Evolutionary conservation across 225 moss, liverwort and hornwort species (phyloP).

Genomic region (Bryoerythrophyllum caledonicum): DNA sequence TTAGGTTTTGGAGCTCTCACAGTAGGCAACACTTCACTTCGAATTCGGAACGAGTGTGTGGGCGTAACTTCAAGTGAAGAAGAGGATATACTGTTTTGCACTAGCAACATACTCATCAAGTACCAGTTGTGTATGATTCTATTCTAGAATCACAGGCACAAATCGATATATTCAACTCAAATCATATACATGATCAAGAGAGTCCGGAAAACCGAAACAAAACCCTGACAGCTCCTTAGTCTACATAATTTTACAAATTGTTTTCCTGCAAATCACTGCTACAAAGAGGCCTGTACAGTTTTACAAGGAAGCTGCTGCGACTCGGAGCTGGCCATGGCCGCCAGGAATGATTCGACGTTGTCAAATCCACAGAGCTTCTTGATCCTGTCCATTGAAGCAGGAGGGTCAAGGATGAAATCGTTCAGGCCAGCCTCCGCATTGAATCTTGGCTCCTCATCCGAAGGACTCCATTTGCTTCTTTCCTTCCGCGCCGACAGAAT

Average conservation of each 20-base stretch:
- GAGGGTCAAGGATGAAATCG: conserved; percentile 29
- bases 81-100: too few relatives aligned
- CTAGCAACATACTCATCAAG: too few relatives aligned
- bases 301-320: conserved; percentile 2
- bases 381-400: conserved; percentile 58
- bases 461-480: conserved; percentile 7
- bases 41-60: background rate
- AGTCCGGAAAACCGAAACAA: background rate
- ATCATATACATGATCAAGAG: background rate
- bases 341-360: conserved; percentile 62
- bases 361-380: conserved; percentile 65
- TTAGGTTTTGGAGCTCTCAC: conserved; percentile 4
- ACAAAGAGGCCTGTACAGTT: background rate
- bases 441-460: background rate
- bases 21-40: too few relatives aligned
- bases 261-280: background rate
- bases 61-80: background rate
- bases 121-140: too few relatives aligned
- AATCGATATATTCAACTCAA: background rate
- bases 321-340: conserved; percentile 24
- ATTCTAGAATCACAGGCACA: background rate
- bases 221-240: background rate
- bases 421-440: background rate
- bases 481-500: conserved; percentile 52
- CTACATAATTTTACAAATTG: background rate